Percentiles rank a stretch among this genome's conserved stretches.
phyloP scores from a whole-genome alignment of 495 filamentous ascomycete species.

The Xylaria longipes region DNA sequence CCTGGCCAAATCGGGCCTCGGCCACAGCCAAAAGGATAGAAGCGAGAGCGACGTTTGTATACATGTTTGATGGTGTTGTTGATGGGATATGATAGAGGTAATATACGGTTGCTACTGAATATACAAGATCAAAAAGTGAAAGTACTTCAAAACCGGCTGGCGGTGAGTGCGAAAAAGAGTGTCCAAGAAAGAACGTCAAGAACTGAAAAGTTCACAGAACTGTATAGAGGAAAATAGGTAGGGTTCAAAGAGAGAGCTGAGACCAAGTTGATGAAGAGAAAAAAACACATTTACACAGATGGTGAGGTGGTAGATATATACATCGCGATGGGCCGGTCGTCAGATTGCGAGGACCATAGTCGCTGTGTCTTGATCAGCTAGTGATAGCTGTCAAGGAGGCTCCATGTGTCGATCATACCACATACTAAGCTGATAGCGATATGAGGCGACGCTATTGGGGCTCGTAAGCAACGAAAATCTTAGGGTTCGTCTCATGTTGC shows the following conservation, averaged over 20 bases:
- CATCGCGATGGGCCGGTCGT: neutral
- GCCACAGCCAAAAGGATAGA: slow-evolving; percentile 52
- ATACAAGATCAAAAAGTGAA: slow-evolving; percentile 32
- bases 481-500: slow-evolving; percentile 31
- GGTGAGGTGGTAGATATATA: slow-evolving; percentile 19
- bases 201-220: slow-evolving; percentile 56
- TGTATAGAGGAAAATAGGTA: slow-evolving; percentile 38
- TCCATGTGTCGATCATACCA: slow-evolving; percentile 42
- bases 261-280: slow-evolving; percentile 20
- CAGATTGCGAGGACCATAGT: slow-evolving; percentile 20
- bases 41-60: slow-evolving; percentile 50
- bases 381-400: slow-evolving; percentile 30
- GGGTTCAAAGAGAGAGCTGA: slow-evolving; percentile 39
- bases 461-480: slow-evolving; percentile 25
- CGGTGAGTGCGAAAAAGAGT: slow-evolving; percentile 47
- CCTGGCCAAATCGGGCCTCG: slow-evolving; percentile 63
- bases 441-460: slow-evolving; percentile 31
- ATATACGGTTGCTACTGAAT: slow-evolving; percentile 33
- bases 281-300: neutral
- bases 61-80: slow-evolving; percentile 48
- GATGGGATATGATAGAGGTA: slow-evolving; percentile 28
- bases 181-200: slow-evolving; percentile 35
- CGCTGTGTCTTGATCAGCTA: slow-evolving; percentile 16
- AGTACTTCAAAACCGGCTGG: slow-evolving; percentile 46
- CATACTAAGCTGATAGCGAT: slow-evolving; percentile 31